Base-by-base conservation (phyloP, 2,329 filamentous ascomycete species). In the Colletotrichum sansevieriae region DNA sequence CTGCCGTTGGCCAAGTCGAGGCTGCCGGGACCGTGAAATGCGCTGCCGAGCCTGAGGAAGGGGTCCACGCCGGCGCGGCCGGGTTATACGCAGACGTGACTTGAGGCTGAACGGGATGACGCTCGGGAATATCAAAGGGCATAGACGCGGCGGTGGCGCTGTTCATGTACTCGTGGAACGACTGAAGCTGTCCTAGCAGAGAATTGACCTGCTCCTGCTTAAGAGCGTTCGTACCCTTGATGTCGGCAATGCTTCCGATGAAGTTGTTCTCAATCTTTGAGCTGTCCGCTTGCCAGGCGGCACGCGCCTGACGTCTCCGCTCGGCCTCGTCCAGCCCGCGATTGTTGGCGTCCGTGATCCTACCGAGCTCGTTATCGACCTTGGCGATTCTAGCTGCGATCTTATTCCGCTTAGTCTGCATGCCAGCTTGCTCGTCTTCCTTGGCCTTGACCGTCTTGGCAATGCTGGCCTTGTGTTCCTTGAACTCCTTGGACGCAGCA, bases 341-440 rank as follows among this genome's bases (percentile, higher is more conserved):
- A 58, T 84, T 85, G 76, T 92, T 92, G 73, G 91, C 91, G 73
- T 91, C 88, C 25, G 86, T 85, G 73, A 94, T 90, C 73, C 90
- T 89, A 64, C 90, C 88, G 72, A 92, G 86, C 78, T 94, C 92
- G 72, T 88, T 90, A 72, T 91, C 89, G 25, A 93, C 88, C 81
- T 93, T 93, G 75, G 86, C 85, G 73, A 92, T 91, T 58, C 92
- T 90, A 29, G 87, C 85, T 63, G 88, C 87, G 47, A 93, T 89
- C 80, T 92, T 92, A 81, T 93, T 92, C 57, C 88, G 87, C 78
- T 92, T 92, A 65, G 88, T 87, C 74, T 90, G 86, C 35, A 91
- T 82, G 71, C 85, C 85, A 20, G 83, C 81, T 74, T 90, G 86
- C 65, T 94, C 92, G 54, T 88, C 85, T 73, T 90, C 87, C 60